These are phyloP conservation scores for Rhizopus stolonifer DNA, from an alignment of 371 early-diverging fungal genomes.

Conservation along the genomic window DNA sequence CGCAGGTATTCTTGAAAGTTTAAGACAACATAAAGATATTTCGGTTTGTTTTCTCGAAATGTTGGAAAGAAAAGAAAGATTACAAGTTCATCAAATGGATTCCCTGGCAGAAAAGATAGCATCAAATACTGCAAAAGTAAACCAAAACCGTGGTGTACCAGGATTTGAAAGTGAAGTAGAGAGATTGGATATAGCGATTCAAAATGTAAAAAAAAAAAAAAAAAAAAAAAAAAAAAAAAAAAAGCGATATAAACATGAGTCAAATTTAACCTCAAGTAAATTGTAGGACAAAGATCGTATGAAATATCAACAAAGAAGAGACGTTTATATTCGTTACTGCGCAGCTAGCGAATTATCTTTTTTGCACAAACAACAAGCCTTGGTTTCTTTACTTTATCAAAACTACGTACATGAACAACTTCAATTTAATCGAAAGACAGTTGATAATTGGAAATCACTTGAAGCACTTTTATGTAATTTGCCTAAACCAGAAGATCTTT, in stretches of 20 bases:
- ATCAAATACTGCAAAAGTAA: slow-evolving; percentile 41
- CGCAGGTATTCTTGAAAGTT: slow-evolving; percentile 57
- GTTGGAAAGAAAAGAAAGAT: slow-evolving; percentile 22
- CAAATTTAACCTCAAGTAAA: background rate
- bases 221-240: background rate
- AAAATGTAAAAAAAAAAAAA: slow-evolving; percentile 14
- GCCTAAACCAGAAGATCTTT: slow-evolving; percentile 36
- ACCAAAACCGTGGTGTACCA: slow-evolving; percentile 47
- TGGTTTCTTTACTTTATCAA: slow-evolving; percentile 60
- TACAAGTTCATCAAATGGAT: slow-evolving; percentile 40
- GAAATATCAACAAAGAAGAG: slow-evolving; percentile 30
- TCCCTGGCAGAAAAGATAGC: slow-evolving; percentile 29
- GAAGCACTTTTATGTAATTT: slow-evolving; percentile 36
- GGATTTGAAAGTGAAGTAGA: slow-evolving; percentile 51
- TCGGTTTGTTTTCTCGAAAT: slow-evolving; percentile 34
- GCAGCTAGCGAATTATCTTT: slow-evolving; percentile 24
- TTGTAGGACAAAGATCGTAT: slow-evolving; percentile 33
- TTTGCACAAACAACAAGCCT: slow-evolving; percentile 37
- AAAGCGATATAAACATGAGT: no score
- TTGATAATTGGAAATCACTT: slow-evolving; percentile 59
- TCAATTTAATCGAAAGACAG: slow-evolving; percentile 45
- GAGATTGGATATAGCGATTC: slow-evolving; percentile 35
- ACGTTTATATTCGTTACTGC: slow-evolving; percentile 30
- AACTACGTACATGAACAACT: slow-evolving; percentile 59
- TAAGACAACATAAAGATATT: slow-evolving; percentile 69